Evolutionary conservation across 176 grass and related monocot species (phyloP), one percentile per base, ranked within the genome.

Genomic region (Stipa capillata): DNA sequence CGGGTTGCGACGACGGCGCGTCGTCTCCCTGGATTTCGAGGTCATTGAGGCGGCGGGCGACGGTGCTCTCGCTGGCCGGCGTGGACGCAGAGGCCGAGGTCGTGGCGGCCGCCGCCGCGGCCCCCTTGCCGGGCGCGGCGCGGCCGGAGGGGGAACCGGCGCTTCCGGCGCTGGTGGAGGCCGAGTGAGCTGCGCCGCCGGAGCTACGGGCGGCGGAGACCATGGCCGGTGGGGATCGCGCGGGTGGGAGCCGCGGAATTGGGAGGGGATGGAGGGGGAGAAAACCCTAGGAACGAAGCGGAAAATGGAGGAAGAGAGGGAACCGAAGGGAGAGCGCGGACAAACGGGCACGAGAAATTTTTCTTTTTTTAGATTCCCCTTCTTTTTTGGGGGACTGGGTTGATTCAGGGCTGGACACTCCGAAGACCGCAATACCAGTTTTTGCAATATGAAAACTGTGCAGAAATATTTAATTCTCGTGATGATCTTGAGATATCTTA

Each of bases 21-120:
- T 90, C 95, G 34, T 92, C 95, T 21, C 55, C 83, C 37, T 92
- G 92, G 74, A 92, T 82, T 29, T 91, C 95, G 59, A 90, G 85
- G 49, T 85, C 82, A 45, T 90, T 80, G 50, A 94, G 77, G 73
- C 89, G 80, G 80, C 92, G 89, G 29, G 80, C 89, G 67, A 92
- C 82, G 67, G 87, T 90, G 83, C 73, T 92, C 87, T 90, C 89
- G 69, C 90, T 87, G 59, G 87, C 95, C 16, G 92, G 90, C 78
- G 92, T 94, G 12, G 86, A 92, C 48, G 76, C 83, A n/a, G 89
- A 74, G 41, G 69, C 78, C 43, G 84, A 84, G 18, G 71, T 76
- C 39, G 85, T 79, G 59, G 89, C 49, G 20, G 58, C 82, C 48
- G 47, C 83, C 72, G 40, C 37, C 65, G 78, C 27, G 54, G 27